A percentile compares a stretch with the other conserved stretches of the same genome.
These are phyloP conservation scores for Ophiostoma ulmi DNA, from an alignment of 2,329 filamentous ascomycete species.

Conservation along the genomic window DNA sequence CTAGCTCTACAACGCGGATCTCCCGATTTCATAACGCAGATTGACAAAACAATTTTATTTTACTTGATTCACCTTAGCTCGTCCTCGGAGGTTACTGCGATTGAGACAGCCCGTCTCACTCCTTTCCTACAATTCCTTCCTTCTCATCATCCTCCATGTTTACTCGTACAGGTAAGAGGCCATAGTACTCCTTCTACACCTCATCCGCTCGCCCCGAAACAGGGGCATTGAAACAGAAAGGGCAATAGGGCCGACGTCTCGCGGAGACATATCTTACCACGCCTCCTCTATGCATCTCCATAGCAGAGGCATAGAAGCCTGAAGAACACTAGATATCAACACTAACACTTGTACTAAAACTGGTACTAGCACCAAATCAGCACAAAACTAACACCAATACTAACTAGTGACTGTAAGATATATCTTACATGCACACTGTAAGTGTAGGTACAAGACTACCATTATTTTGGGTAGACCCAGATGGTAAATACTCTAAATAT, in stretches of 20 bases:
- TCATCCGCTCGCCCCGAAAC: background rate
- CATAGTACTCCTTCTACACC: background rate
- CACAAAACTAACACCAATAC: background rate
- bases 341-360: background rate
- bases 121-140: background rate
- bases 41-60: background rate
- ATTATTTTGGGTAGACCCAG: background rate
- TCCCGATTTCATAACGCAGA: background rate
- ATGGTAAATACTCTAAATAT: background rate
- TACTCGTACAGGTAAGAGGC: background rate
- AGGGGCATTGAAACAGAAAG: conserved; percentile 1
- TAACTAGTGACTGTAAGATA: background rate
- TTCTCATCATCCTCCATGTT: no score
- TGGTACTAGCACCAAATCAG: background rate
- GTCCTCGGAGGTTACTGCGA: background rate
- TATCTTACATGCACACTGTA: background rate
- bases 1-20: background rate
- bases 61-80: background rate
- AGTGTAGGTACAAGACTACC: background rate
- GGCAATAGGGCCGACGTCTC: conserved; percentile 1
- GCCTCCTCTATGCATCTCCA: background rate
- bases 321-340: background rate
- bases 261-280: background rate
- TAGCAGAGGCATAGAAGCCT: background rate
- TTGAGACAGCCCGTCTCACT: background rate